Evolutionary conservation across 257 asterid species (phyloP).

Genomic region (Cinchona pubescens): DNA sequence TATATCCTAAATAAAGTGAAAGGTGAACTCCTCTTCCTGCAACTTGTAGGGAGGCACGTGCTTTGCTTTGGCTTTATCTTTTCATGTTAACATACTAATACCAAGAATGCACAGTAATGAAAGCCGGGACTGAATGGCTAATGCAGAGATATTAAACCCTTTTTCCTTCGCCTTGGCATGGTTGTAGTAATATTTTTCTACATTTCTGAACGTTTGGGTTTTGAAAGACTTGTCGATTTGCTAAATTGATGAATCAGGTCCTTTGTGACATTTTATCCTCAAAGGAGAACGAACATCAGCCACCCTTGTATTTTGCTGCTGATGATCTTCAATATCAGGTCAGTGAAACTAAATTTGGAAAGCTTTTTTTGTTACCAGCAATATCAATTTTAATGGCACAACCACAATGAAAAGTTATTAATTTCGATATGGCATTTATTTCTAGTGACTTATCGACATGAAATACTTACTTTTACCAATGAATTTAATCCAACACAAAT

Average conservation of each 20-base stretch:
- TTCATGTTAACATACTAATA: not conserved
- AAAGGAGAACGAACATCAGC: slow-evolving; percentile 44
- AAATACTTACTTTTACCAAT: too few species aligned
- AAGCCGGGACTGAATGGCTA: too few species aligned
- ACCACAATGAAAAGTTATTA: too few species aligned
- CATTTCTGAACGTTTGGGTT: not conserved
- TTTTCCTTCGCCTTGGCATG: not conserved
- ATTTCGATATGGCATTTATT: too few species aligned
- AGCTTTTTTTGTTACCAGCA: too few species aligned
- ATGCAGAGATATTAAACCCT: not conserved
- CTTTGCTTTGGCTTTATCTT: not conserved
- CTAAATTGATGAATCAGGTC: slow-evolving; percentile 37
- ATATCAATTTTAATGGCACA: too few species aligned
- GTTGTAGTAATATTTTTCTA: not conserved
- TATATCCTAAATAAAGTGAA: too few species aligned
- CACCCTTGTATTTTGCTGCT: slow-evolving; percentile 56
- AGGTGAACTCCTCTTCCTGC: not conserved
- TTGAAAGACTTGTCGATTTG: not conserved
- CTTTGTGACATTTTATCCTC: slow-evolving; percentile 59
- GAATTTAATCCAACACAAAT: too few species aligned
- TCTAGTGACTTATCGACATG: too few species aligned
- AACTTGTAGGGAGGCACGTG: not conserved
- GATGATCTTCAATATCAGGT: slow-evolving; percentile 72
- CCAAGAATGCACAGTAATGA: too few species aligned
- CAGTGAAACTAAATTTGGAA: too few species aligned